Evolutionary conservation across 1,284 basidiomycete species (phyloP).

Genomic region (Heliocybe sulcata): DNA sequence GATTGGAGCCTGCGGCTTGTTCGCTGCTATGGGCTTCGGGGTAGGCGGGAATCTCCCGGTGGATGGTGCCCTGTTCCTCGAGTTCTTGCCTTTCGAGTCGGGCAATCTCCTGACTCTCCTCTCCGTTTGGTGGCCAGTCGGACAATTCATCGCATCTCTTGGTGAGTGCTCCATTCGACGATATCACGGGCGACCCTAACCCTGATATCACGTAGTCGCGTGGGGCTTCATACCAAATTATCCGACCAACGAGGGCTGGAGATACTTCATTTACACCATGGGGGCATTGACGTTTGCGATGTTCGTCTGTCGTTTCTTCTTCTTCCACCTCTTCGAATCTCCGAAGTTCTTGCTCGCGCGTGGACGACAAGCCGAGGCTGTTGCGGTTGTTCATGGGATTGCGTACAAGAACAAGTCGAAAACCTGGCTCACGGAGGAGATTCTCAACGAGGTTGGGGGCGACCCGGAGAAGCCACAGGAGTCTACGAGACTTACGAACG

Average conservation of each 20-base stretch:
- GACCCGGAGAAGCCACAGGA: slow-evolving; percentile 7
- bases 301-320: slow-evolving; percentile 51
- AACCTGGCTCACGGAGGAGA: slow-evolving; percentile 30
- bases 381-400: slow-evolving; percentile 49
- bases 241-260: slow-evolving; percentile 54
- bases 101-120: slow-evolving; percentile 65
- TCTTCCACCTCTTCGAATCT: slow-evolving; percentile 55
- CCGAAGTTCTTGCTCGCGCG: slow-evolving; percentile 56
- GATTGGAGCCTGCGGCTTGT: slow-evolving; percentile 32
- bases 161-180: slow-evolving; percentile 30
- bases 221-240: slow-evolving; percentile 46
- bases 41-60: slow-evolving; percentile 55
- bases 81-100: slow-evolving; percentile 59
- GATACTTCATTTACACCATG: slow-evolving; percentile 40
- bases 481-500: slow-evolving; percentile 19
- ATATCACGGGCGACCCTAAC: slow-evolving; percentile 13
- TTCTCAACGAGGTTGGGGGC: slow-evolving; percentile 25
- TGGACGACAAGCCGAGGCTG: slow-evolving; percentile 56
- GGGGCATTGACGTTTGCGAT: slow-evolving; percentile 45
- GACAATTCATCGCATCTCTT: slow-evolving; percentile 56
- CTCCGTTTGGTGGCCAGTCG: slow-evolving; percentile 67
- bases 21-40: slow-evolving; percentile 36
- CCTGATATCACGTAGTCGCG: slow-evolving; percentile 23
- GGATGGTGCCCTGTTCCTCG: slow-evolving; percentile 60
- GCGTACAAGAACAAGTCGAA: slow-evolving; percentile 51